These are phyloP conservation scores for Alternaria brassicae DNA, from an alignment of 2,329 filamentous ascomycete genomes.

Conservation along the genomic window DNA sequence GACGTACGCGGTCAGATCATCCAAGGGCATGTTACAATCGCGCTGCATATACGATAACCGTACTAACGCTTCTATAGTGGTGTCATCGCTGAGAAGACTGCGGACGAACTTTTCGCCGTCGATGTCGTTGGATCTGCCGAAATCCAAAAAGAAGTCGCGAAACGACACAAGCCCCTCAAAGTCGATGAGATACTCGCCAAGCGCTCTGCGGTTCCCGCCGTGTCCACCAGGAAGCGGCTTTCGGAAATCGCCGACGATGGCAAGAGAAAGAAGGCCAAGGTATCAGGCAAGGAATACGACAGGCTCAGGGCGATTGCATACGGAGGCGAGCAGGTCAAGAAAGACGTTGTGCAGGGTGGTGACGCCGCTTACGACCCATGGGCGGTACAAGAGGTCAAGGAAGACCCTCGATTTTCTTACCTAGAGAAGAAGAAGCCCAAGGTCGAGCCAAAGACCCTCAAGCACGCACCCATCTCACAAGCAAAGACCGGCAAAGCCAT, in stretches of 20 bases:
- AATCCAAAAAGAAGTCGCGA: constrained; percentile 70
- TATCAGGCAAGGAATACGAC: constrained; percentile 83
- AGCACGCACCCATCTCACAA: constrained; percentile 79
- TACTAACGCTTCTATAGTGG: constrained; percentile 64
- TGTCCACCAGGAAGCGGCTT: constrained; percentile 78
- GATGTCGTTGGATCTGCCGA: constrained; percentile 75
- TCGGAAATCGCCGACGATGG: constrained; percentile 73
- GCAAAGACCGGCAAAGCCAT: constrained; percentile 81
- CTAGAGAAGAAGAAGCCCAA: constrained; percentile 70
- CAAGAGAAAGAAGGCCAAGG: constrained; percentile 77
- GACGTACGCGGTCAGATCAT: constrained; percentile 89
- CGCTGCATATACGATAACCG: not conserved
- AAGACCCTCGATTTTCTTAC: constrained; percentile 68
- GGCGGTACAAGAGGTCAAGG: constrained; percentile 61
- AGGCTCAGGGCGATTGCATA: constrained; percentile 78
- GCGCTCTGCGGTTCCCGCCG: constrained; percentile 80
- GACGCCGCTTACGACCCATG: constrained; percentile 79
- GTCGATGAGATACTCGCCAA: constrained; percentile 89
- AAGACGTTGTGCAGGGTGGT: constrained; percentile 61
- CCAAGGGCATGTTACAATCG: constrained; percentile 69
- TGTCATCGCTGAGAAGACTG: constrained; percentile 81
- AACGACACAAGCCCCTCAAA: constrained; percentile 79
- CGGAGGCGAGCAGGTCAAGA: constrained; percentile 67
- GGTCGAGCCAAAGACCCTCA: constrained; percentile 77
- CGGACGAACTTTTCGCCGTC: constrained; percentile 83